phyloP scores from a whole-genome alignment of 169 alveolate species.

The Babesia gibsoni region DNA sequence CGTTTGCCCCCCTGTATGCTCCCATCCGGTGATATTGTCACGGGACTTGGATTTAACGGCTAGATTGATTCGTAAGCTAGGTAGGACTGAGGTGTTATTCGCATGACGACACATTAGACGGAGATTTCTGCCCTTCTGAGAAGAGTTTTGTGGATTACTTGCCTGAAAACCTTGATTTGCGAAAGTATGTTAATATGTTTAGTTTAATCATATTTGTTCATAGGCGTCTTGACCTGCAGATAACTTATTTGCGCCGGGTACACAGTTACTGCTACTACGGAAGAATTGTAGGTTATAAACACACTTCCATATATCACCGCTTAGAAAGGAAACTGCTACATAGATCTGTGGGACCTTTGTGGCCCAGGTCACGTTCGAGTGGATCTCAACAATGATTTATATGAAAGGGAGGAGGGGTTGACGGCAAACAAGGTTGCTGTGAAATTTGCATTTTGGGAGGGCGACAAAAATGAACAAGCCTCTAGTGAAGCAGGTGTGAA shows the following conservation, averaged over 20 bases:
- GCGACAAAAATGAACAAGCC: constrained; percentile 1
- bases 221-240: constrained; percentile 57
- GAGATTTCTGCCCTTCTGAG: constrained; percentile 46
- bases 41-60: constrained; percentile 51
- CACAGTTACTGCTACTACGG: constrained; percentile 68
- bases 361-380: constrained; percentile 68
- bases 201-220: not conserved
- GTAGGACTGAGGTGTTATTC: not conserved
- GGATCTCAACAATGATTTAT: constrained; percentile 55
- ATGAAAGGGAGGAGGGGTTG: constrained; percentile 55
- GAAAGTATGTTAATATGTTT: not conserved
- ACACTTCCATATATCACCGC: not conserved
- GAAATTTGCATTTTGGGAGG: constrained; percentile 51
- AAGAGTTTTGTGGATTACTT: constrained; percentile 23
- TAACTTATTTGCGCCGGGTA: constrained; percentile 51
- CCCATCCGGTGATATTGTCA: constrained; percentile 45
- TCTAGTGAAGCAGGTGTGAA: not conserved
- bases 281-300: constrained; percentile 6
- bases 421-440: constrained; percentile 28
- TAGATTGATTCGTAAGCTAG: constrained; percentile 51
- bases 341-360: constrained; percentile 60
- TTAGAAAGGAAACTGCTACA: constrained; percentile 47
- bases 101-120: constrained; percentile 13
- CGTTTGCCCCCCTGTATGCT: constrained; percentile 66
- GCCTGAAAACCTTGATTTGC: constrained; percentile 43